Conservation (phyloP, 805 yeast species). For the Candida namnaoensis region DNA sequence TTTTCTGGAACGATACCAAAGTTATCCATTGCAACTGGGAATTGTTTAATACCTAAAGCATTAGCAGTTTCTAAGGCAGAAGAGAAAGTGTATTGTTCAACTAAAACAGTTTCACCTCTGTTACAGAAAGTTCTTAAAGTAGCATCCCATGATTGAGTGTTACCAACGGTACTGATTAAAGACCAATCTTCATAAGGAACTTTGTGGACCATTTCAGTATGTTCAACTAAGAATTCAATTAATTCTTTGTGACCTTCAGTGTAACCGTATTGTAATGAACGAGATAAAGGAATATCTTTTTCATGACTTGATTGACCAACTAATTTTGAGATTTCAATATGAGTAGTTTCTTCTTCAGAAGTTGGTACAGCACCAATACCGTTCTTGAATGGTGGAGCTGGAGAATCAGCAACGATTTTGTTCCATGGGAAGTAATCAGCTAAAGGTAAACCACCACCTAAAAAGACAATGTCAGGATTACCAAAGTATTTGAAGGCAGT, state of each 20-base stretch:
- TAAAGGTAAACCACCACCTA: constrained; percentile 94
- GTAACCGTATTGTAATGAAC: constrained; percentile 88
- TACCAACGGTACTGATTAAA: constrained; percentile 64
- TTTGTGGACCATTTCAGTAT: constrained; percentile 45
- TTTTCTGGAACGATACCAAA: constrained; percentile 72
- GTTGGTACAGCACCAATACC: constrained; percentile 65
- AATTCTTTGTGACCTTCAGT: constrained; percentile 78
- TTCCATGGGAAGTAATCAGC: constrained; percentile 92
- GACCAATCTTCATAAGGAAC: constrained; percentile 63
- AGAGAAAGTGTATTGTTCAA: constrained; percentile 77
- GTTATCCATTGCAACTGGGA: constrained; percentile 73
- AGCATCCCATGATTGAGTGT: constrained; percentile 87
- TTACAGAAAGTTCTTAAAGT: constrained; percentile 67
- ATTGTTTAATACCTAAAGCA: constrained; percentile 58
- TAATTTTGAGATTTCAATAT: constrained; percentile 30
- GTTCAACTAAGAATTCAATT: constrained; percentile 61
- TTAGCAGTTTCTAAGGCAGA: constrained; percentile 78
- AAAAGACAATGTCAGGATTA: constrained; percentile 71
- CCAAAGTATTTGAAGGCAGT: constrained; percentile 70
- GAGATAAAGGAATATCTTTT: constrained; percentile 62
- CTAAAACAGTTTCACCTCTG: constrained; percentile 76
- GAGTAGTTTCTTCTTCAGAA: constrained; percentile 24
- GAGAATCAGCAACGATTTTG: constrained; percentile 57
- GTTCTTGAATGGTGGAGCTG: constrained; percentile 68
- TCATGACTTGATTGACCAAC: constrained; percentile 33